Conservation (phyloP, 371 early-diverging fungal genomes). For the Actinomucor elegans region DNA sequence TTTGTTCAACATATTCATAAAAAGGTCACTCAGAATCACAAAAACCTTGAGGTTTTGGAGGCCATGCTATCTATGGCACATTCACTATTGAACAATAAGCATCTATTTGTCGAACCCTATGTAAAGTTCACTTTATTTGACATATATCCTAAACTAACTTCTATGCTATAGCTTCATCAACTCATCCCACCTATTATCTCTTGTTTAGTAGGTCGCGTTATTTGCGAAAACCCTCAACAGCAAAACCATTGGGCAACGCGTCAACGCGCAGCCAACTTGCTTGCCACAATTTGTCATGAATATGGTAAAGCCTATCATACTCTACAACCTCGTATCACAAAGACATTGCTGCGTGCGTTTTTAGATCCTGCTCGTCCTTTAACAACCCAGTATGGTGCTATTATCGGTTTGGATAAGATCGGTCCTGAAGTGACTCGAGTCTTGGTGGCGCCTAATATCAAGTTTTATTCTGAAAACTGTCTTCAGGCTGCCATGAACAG, state of each 20-base stretch:
- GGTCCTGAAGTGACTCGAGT: constrained; percentile 79
- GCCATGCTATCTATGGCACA: constrained; percentile 83
- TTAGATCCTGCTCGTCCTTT: constrained; percentile 83
- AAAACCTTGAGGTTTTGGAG: constrained; percentile 67
- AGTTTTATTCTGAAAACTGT: constrained; percentile 54
- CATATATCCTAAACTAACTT: too few species aligned
- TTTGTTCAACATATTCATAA: constrained; percentile 96
- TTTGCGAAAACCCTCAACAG: constrained; percentile 61
- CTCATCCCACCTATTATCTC: constrained; percentile 96
- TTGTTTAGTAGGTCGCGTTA: constrained; percentile 89
- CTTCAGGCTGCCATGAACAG: constrained; percentile 23
- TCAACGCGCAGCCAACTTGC: constrained; percentile 70
- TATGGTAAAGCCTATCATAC: constrained; percentile 83
- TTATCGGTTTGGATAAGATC: constrained; percentile 76
- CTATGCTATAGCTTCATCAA: constrained; percentile 87
- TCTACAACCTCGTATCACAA: constrained; percentile 84
- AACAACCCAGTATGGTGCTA: constrained; percentile 88
- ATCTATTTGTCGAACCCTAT: constrained; percentile 97
- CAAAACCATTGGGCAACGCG: constrained; percentile 89
- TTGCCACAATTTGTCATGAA: constrained; percentile 68
- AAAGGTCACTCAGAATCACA: constrained; percentile 78
- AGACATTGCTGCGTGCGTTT: constrained; percentile 86
- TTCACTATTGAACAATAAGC: constrained; percentile 87
- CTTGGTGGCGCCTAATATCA: constrained; percentile 77
- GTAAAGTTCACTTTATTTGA: constrained; percentile 46